These are phyloP conservation scores for Penstemon newberryi DNA, from an alignment of 257 asterid species.

Conservation along the genomic window DNA sequence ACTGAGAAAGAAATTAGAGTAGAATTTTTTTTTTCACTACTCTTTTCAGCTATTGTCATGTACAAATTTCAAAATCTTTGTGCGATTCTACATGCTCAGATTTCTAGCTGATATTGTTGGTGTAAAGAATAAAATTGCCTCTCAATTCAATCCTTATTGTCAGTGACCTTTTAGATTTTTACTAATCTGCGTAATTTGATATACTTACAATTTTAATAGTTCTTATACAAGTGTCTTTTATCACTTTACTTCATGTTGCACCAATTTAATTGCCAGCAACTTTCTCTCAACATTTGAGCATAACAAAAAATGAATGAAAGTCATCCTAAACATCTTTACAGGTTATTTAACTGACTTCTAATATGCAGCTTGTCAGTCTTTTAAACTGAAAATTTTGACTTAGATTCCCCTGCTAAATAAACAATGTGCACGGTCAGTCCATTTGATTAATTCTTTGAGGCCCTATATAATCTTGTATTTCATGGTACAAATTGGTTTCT, in stretches of 20 bases:
- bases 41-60: too few relatives aligned
- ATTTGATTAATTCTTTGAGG: slow-evolving; percentile 5
- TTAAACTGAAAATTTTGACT: slow-evolving; percentile 16
- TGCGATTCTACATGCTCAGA: not conserved
- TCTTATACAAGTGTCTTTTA: slow-evolving; percentile 1
- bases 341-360: slow-evolving; percentile 1
- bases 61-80: not conserved
- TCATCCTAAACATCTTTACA: not conserved
- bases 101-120: slow-evolving; percentile 14
- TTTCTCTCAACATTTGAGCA: slow-evolving; percentile 13
- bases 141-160: not conserved
- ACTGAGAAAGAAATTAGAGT: too few relatives aligned
- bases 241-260: not conserved
- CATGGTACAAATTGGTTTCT: not conserved
- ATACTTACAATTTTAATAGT: not conserved
- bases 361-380: slow-evolving; percentile 3
- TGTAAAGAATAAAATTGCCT: not conserved
- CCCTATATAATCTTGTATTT: slow-evolving; percentile 8
- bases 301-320: not conserved
- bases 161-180: not conserved
- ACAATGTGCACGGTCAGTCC: slow-evolving; percentile 19
- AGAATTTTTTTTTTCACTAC: too few relatives aligned
- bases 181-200: not conserved
- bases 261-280: not conserved
- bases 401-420: not conserved